Evolutionary conservation across 2,329 filamentous ascomycete genomes (phyloP).

Genomic region (Pseudocercospora macadamiae): DNA sequence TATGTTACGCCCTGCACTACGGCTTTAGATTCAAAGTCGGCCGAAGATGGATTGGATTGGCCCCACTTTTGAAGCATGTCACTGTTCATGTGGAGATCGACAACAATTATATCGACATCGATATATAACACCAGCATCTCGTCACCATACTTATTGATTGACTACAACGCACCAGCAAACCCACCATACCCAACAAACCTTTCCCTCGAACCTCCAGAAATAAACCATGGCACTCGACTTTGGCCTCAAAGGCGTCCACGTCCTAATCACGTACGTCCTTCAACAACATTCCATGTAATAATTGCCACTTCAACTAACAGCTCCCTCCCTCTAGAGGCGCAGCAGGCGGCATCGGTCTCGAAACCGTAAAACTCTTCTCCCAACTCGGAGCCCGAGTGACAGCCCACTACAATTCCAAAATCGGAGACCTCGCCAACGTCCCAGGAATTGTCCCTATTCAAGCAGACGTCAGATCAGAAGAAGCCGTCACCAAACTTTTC

Average conservation of each 20-base stretch:
- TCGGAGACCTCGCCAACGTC: conserved; percentile 38
- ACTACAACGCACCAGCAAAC: too few relatives aligned
- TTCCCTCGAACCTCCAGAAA: too few relatives aligned
- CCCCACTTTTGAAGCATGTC: too few relatives aligned
- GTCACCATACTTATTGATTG: too few relatives aligned
- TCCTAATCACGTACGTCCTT: conserved; percentile 40
- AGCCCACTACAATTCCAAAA: conserved; percentile 42
- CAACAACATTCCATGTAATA: conserved; percentile 26
- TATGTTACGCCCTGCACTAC: too few relatives aligned
- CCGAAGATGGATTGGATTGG: too few relatives aligned
- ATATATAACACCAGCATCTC: too few relatives aligned
- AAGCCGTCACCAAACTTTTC: conserved; percentile 36
- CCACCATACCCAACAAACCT: too few relatives aligned
- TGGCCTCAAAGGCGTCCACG: conserved; percentile 36
- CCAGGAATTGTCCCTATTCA: conserved; percentile 29
- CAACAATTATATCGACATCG: too few relatives aligned
- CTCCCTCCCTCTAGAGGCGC: conserved; percentile 33
- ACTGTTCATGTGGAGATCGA: too few relatives aligned
- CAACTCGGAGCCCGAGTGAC: conserved; percentile 43
- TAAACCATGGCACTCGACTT: conserved; percentile 39
- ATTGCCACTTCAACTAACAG: conserved; percentile 3
- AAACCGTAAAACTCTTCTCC: conserved; percentile 40
- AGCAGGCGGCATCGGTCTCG: conserved; percentile 37
- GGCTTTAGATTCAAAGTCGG: too few relatives aligned
- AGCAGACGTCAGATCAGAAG: conserved; percentile 40